phyloP scores from a whole-genome alignment of 768 basidiomycete species.

The Rubroboletus pulcherrimus region DNA sequence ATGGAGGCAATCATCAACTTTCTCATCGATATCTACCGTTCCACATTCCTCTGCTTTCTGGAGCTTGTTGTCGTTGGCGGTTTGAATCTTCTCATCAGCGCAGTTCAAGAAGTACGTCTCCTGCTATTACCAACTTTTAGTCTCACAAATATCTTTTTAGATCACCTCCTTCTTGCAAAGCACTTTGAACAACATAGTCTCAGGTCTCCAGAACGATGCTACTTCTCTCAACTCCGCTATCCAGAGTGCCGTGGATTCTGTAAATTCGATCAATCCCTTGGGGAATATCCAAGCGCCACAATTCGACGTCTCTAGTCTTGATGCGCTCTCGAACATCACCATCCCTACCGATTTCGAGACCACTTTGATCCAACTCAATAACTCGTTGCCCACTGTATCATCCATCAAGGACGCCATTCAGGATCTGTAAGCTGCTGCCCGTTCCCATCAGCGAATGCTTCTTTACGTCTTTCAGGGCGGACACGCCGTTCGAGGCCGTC shows the following conservation, averaged over 20 bases:
- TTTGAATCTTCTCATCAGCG: constrained; percentile 73
- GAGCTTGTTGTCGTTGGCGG: constrained; percentile 85
- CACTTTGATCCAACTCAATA: constrained; percentile 72
- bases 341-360: constrained; percentile 76
- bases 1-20: constrained; percentile 91
- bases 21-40: constrained; percentile 87
- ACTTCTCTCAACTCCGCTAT: constrained; percentile 65
- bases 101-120: constrained; percentile 72
- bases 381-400: constrained; percentile 71
- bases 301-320: constrained; percentile 72
- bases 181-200: constrained; percentile 58
- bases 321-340: constrained; percentile 69
- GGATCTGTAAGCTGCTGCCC: constrained; percentile 50
- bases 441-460: not conserved
- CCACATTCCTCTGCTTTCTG: constrained; percentile 89
- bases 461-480: constrained; percentile 46
- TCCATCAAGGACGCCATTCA: constrained; percentile 69
- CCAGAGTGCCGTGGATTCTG: constrained; percentile 52
- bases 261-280: constrained; percentile 79
- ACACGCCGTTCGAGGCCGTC: constrained; percentile 82
- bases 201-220: constrained; percentile 70
- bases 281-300: constrained; percentile 64
- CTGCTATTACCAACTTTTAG: not conserved
- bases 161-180: constrained; percentile 65
- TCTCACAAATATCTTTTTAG: constrained; percentile 36